phyloP scores from a whole-genome alignment of 2,329 filamentous ascomycete genomes.

The Pseudodiploospora longispora region DNA sequence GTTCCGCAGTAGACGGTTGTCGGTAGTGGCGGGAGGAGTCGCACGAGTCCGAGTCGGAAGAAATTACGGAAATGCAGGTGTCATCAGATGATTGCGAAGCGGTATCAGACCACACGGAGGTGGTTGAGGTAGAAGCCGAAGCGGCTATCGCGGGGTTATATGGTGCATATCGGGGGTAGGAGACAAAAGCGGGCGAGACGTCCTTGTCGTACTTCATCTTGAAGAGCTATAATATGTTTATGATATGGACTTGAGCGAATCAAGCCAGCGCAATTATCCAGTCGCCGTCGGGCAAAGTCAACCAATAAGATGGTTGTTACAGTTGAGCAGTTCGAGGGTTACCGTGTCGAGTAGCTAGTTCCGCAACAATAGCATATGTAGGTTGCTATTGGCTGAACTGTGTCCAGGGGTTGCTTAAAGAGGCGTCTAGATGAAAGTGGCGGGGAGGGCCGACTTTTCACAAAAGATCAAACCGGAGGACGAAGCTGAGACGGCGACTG shows the following conservation, averaged over 20 bases:
- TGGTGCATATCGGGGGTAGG: slow-evolving; percentile 42
- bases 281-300: slow-evolving; percentile 47
- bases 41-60: slow-evolving; percentile 45
- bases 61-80: slow-evolving; percentile 54
- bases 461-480: slow-evolving; percentile 51
- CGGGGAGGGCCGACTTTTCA: slow-evolving; percentile 39
- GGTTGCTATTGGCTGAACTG: slow-evolving; percentile 26
- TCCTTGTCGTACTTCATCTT: slow-evolving; percentile 53
- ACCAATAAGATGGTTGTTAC: slow-evolving; percentile 36
- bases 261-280: slow-evolving; percentile 35
- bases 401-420: slow-evolving; percentile 28
- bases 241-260: slow-evolving; percentile 13
- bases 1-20: slow-evolving; percentile 14
- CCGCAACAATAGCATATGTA: slow-evolving; percentile 29
- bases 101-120: slow-evolving; percentile 69
- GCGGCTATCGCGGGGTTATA: slow-evolving; percentile 67
- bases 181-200: slow-evolving; percentile 45
- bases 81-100: slow-evolving; percentile 64
- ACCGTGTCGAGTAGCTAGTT: slow-evolving; percentile 30
- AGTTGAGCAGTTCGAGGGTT: slow-evolving; percentile 23
- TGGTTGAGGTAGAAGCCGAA: slow-evolving; percentile 66
- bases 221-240: slow-evolving; percentile 22
- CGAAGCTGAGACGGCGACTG: slow-evolving; percentile 57
- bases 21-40: slow-evolving; percentile 33
- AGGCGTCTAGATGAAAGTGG: slow-evolving; percentile 35